These are phyloP conservation scores for Coemansia sp. DNA, from an alignment of 192 early-diverging fungal genomes.

Conservation along the genomic window DNA sequence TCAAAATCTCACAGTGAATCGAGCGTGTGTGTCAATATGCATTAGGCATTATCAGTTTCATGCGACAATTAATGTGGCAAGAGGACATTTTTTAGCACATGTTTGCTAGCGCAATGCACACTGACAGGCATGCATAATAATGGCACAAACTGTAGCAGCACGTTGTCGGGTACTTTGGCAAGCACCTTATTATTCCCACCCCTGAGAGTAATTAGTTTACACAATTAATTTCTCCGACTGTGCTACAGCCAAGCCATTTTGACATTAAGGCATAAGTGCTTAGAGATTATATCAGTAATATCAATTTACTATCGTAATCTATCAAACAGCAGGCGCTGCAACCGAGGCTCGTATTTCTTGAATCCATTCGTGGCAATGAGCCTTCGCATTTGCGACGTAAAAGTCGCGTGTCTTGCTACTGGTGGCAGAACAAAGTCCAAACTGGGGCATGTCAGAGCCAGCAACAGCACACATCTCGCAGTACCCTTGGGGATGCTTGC, in stretches of 20 bases:
- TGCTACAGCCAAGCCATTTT: background rate
- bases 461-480: background rate
- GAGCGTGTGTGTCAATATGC: background rate
- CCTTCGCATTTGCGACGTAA: background rate
- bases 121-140: background rate
- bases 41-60: background rate
- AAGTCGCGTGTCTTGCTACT: background rate
- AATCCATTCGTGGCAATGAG: background rate
- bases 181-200: background rate
- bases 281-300: background rate
- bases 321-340: background rate
- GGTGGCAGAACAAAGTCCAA: background rate
- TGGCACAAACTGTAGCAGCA: background rate
- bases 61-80: background rate
- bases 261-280: background rate
- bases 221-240: background rate
- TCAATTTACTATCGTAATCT: background rate
- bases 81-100: background rate
- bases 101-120: background rate
- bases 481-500: background rate
- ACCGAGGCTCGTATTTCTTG: background rate
- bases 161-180: background rate
- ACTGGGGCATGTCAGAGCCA: conserved; percentile 3
- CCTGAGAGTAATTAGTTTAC: background rate
- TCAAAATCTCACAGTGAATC: background rate